Base-by-base conservation (phyloP, 345 rosid genomes). In the Diplotaxis tenuifolia region DNA sequence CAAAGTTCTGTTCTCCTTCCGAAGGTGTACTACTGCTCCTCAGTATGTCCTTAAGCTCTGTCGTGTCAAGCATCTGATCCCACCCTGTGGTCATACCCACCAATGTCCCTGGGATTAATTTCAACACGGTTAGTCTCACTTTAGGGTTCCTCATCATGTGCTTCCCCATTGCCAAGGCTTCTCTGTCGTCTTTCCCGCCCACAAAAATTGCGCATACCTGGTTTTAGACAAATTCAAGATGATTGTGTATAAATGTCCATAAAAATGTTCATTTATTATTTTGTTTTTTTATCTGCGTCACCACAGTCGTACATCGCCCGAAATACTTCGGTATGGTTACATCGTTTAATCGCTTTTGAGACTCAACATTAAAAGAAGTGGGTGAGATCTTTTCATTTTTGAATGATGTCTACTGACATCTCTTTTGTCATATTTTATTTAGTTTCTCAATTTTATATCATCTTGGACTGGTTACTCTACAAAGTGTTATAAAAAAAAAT, bases 161-260 rank as follows among this genome's bases (percentile, higher is more conserved):
- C 47, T 73, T 85, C 3, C 77, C 87, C 9, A 89, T 40, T 3
- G 82, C 67, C n/a, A 91, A 69, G 7, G 89, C 91, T 61, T 87
- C 97, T 7, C 86, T 63, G 21, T 89, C 93, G 32, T 91, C 97
- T 5, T 31, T 75, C 0, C 93, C 91, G 0, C 97, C 93, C 3
- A 84, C 71, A 74, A 86, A 91, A 9, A 91, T 45, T 72, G 82
- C 7, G 15, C 76, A 65, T 0, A 80, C 62, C 69, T 67, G 28
- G 62, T 74, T 73, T 64, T 6, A 42, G 15, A 50, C 25, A 65
- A 32, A 67, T 38, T 40, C 29, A 65, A 72, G 31, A 73, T 65
- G 32, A 62, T 23, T 62, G 10, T 22, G 54, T 28, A n/a, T n/a
- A 62, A 27, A 72, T 62, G 61, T 34, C 15, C 19, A 42, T 50